Percentiles rank a stretch among this genome's conserved stretches.
Conservation (phyloP, 2,329 filamentous ascomycete species). For the Aspergillus sp. region DNA sequence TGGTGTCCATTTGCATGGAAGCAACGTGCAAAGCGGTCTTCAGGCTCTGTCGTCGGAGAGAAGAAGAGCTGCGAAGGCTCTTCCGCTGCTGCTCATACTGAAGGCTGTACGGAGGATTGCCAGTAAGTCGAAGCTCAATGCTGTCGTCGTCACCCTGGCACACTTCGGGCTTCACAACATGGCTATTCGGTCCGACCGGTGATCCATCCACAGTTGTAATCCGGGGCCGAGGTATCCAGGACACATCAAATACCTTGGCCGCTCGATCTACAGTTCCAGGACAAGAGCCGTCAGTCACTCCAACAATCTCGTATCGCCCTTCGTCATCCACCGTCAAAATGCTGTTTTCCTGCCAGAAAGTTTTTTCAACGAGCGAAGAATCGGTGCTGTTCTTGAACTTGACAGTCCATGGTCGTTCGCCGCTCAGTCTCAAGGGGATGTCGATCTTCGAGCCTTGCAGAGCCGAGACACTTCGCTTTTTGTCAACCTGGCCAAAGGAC, state of each 20-base stretch:
- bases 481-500: constrained; percentile 77
- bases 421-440: constrained; percentile 76
- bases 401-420: constrained; percentile 75
- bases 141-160: constrained; percentile 92
- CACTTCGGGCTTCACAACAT: constrained; percentile 67
- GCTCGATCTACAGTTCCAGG: constrained; percentile 69
- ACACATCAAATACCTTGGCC: constrained; percentile 67
- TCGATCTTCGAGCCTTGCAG: constrained; percentile 67
- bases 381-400: constrained; percentile 61
- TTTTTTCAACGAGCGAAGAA: constrained; percentile 43
- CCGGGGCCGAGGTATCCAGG: constrained; percentile 75
- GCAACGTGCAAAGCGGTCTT: constrained; percentile 69
- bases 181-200: constrained; percentile 44
- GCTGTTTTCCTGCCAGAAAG: constrained; percentile 54
- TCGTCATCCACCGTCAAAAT: constrained; percentile 55
- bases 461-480: constrained; percentile 63
- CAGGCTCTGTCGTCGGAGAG: constrained; percentile 60
- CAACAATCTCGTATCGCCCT: constrained; percentile 72
- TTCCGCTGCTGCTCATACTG: constrained; percentile 73
- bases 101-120: constrained; percentile 73
- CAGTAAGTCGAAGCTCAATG: constrained; percentile 71
- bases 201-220: constrained; percentile 50
- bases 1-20: constrained; percentile 77
- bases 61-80: constrained; percentile 56
- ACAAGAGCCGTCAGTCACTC: constrained; percentile 71